These are phyloP conservation scores for Malania oleifera DNA, from an alignment of 164 flowering plant genomes.

Conservation along the genomic window DNA sequence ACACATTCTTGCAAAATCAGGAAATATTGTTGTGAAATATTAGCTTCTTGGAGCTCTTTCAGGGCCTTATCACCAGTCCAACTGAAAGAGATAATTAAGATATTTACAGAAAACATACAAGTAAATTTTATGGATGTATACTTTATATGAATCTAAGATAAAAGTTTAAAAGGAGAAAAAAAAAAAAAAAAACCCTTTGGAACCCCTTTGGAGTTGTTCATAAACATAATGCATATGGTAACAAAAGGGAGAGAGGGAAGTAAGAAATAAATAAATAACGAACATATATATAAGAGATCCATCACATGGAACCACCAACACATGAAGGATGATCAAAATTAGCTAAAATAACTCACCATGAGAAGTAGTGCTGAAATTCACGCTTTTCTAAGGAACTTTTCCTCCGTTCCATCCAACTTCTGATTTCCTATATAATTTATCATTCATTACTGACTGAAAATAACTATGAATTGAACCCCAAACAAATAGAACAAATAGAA, in stretches of 20 bases:
- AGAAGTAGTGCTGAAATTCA: conserved; percentile 67
- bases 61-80: conserved; percentile 93
- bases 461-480: neutral
- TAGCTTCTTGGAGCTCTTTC: conserved; percentile 76
- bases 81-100: conserved; percentile 29
- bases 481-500: neutral
- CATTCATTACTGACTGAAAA: neutral
- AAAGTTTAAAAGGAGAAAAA: neutral
- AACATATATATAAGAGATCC: neutral
- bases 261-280: neutral
- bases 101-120: neutral
- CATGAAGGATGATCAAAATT: neutral
- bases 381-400: conserved; percentile 53
- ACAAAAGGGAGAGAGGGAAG: neutral
- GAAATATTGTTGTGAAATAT: conserved; percentile 58
- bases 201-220: neutral
- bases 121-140: neutral
- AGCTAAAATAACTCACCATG: conserved; percentile 46
- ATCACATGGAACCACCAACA: neutral
- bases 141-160: neutral
- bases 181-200: no score
- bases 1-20: conserved; percentile 75
- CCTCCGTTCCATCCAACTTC: conserved; percentile 66
- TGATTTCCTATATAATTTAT: conserved; percentile 46
- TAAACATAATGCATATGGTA: neutral